phyloP scores from a whole-genome alignment of 2,329 filamentous ascomycete genomes.

The Septoria petroselini region DNA sequence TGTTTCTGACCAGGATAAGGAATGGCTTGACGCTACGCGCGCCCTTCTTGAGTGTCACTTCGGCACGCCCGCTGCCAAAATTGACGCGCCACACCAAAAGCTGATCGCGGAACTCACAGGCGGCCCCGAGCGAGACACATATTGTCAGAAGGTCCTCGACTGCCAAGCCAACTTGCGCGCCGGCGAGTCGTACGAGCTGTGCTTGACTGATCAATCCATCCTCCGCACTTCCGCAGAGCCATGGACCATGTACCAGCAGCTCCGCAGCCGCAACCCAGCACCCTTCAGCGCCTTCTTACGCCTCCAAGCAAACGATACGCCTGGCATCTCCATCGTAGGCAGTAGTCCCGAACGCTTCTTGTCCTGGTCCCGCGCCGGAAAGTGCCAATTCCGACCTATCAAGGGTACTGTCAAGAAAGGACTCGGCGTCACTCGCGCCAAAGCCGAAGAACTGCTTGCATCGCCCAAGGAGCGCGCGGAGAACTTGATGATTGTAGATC shows the following conservation, averaged over 20 bases:
- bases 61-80: not conserved
- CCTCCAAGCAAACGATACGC: slow-evolving; percentile 49
- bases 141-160: slow-evolving; percentile 62
- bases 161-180: slow-evolving; percentile 71
- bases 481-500: slow-evolving; percentile 96
- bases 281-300: slow-evolving; percentile 81
- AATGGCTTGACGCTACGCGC: slow-evolving; percentile 29
- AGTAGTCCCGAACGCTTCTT: slow-evolving; percentile 90
- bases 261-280: slow-evolving; percentile 71
- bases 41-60: not conserved
- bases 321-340: slow-evolving; percentile 64
- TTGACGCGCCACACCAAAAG: not conserved
- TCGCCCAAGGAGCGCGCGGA: slow-evolving; percentile 89
- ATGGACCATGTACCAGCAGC: slow-evolving; percentile 70
- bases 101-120: slow-evolving; percentile 15
- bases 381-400: slow-evolving; percentile 83
- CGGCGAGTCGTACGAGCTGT: slow-evolving; percentile 83
- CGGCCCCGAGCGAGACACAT: slow-evolving; percentile 42
- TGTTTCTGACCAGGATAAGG: slow-evolving; percentile 48
- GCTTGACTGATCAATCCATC: slow-evolving; percentile 71
- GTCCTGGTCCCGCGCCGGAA: slow-evolving; percentile 59
- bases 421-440: slow-evolving; percentile 62
- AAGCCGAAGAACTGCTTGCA: slow-evolving; percentile 70
- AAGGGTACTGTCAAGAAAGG: slow-evolving; percentile 92
- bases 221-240: slow-evolving; percentile 47